Evolutionary conservation across 2,329 filamentous ascomycete genomes (phyloP), one percentile per base, ranked within the genome.

Genomic region (Hysterium pulicare): DNA sequence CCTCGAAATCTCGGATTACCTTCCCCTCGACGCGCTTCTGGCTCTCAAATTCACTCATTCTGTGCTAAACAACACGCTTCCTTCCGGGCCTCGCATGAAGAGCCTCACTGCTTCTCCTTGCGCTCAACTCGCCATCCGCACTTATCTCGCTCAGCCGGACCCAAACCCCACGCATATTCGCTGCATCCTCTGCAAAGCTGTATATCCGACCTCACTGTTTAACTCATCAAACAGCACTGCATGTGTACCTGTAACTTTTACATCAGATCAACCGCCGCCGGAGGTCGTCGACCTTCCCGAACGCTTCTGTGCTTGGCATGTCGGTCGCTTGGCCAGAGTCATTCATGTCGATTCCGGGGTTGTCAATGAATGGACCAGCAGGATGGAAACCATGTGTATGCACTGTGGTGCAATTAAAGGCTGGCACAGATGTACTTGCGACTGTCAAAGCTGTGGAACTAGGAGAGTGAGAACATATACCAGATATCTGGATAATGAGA

Each of bases 31-130:
- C 31, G 61, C 54, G 20, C 51, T 64, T 16, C 51, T 71, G 7
- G 58, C 70, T 3, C 56, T 71, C 8, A 67, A 67, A 33, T 61
- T 72, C 32, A 57, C 61, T 5, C 56, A 62, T 35, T 53, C 50
- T 9, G 42, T 49, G 9, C 46, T 71, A 22, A 61, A 66, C 50
- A 45, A 50, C 33, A 53, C 47, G 1, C 40, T 68, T 10, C 49
- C 57, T 16, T 44, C 53, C 8, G 33, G 48, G 6, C 45, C 49
- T 4, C 40, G 20, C 13, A 20, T 53, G n/a, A 53, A 45, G 28
- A 48, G 54, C 16, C 26, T 21, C 10, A 36, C 41, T 3, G 44
- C 54, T 11, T 48, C 60, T 33, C 32, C 23, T n/a, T 69, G 66
- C 44, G 49, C 58, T 5, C 54, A 48, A 5, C 48, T 58, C 16